Evolutionary conservation across 2,329 filamentous ascomycete genomes (phyloP).

Genomic region (Penicillium janthinellum): DNA sequence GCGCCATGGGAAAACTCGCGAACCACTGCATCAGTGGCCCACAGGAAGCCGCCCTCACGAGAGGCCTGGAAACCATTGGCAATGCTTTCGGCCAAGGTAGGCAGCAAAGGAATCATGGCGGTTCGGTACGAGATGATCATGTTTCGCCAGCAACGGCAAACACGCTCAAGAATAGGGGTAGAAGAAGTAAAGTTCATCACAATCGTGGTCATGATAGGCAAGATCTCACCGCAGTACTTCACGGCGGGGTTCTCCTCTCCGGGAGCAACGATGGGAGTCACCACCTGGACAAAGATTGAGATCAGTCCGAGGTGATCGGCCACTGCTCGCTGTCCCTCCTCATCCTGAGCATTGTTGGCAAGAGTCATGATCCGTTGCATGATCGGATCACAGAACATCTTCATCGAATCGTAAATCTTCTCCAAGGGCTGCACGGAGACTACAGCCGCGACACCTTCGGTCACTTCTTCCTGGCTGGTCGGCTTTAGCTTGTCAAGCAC

Average conservation of each 20-base stretch:
- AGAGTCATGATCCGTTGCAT: slow-evolving; percentile 82
- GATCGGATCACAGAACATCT: slow-evolving; percentile 90
- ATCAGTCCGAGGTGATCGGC: slow-evolving; percentile 94
- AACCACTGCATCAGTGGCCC: slow-evolving; percentile 92
- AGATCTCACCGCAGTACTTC: slow-evolving; percentile 93
- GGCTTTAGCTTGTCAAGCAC: slow-evolving; percentile 84
- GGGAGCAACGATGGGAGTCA: slow-evolving; percentile 72
- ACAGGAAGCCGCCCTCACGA: slow-evolving; percentile 95
- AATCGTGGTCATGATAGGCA: slow-evolving; percentile 82
- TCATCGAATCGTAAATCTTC: slow-evolving; percentile 81
- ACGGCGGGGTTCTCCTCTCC: slow-evolving; percentile 84
- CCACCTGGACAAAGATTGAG: slow-evolving; percentile 81
- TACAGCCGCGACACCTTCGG: slow-evolving; percentile 90
- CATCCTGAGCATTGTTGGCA: slow-evolving; percentile 80
- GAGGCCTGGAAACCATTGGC: slow-evolving; percentile 82
- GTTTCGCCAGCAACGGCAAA: slow-evolving; percentile 93
- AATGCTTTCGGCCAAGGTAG: slow-evolving; percentile 83
- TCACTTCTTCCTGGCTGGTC: slow-evolving; percentile 90
- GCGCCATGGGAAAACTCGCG: slow-evolving; percentile 92
- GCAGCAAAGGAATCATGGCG: slow-evolving; percentile 81
- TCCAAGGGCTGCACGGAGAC: slow-evolving; percentile 80
- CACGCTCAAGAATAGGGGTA: slow-evolving; percentile 84
- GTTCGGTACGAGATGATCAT: slow-evolving; percentile 96
- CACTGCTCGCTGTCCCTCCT: slow-evolving; percentile 80
- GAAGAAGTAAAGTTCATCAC: slow-evolving; percentile 85